phyloP scores from a whole-genome alignment of 2,329 filamentous ascomycete species.

The Sclerotinia borealis region DNA sequence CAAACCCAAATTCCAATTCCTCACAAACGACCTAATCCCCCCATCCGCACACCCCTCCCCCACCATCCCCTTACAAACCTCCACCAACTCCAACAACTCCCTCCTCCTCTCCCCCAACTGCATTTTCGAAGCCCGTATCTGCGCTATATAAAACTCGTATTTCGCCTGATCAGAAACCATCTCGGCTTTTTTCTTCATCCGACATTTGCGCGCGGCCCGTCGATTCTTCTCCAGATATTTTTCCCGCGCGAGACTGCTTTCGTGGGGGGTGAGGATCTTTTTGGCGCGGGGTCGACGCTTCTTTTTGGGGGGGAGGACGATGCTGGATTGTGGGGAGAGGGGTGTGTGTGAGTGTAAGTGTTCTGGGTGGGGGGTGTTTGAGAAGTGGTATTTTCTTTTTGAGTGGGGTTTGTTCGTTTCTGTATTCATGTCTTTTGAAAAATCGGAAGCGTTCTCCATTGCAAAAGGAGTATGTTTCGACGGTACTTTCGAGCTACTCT shows the following conservation, averaged over 20 bases:
- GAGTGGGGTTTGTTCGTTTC: not conserved
- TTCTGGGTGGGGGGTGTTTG: not conserved
- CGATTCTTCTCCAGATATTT: conserved; percentile 1
- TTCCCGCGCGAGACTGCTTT: not conserved
- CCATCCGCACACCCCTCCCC: not conserved
- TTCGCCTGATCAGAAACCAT: not conserved
- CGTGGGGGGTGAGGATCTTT: not conserved
- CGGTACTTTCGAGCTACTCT: not conserved
- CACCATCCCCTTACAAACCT: not conserved
- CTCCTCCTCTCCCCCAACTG: not conserved
- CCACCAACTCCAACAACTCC: not conserved
- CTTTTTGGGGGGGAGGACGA: not conserved
- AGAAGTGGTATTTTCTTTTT: not conserved
- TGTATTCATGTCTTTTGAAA: not conserved
- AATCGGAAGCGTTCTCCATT: not conserved
- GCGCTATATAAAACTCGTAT: not conserved
- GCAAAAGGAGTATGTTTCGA: not conserved
- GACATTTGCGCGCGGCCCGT: not conserved
- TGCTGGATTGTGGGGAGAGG: not conserved
- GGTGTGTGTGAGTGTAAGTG: not conserved
- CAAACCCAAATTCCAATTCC: too few relatives aligned
- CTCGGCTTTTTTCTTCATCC: conserved; percentile 2
- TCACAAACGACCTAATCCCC: not conserved
- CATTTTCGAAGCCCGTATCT: not conserved
- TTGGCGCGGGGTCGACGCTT: not conserved